Percentiles rank a stretch among this genome's conserved stretches.
Evolutionary conservation across 2,329 filamentous ascomycete species (phyloP).

Genomic region (Endoconidiophora laricicola): DNA sequence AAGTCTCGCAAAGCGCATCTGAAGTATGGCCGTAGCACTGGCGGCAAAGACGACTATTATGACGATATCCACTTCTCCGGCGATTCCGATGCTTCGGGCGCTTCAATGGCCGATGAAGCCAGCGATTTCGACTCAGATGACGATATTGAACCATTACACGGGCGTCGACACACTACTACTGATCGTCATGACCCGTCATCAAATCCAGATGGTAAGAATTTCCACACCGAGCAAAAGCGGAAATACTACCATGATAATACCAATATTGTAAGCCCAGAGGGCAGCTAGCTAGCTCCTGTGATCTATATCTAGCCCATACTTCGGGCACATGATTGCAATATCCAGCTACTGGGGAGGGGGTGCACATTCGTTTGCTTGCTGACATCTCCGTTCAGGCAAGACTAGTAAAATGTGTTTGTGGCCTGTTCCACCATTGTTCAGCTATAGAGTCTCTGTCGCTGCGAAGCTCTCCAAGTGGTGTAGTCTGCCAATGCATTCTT

Average conservation of each 20-base stretch:
- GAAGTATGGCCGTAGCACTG: not conserved
- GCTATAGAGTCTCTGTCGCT: too few species aligned
- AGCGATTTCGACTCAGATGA: not conserved
- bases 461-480: too few species aligned
- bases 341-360: too few species aligned
- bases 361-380: not conserved
- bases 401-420: too few species aligned
- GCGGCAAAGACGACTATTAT: not conserved
- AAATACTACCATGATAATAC: too few species aligned
- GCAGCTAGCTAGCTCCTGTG: too few species aligned
- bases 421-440: too few species aligned
- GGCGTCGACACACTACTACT: not conserved
- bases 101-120: not conserved
- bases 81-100: not conserved
- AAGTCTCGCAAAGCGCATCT: not conserved
- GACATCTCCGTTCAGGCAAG: too few species aligned
- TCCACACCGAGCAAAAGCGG: not conserved
- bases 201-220: not conserved
- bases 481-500: too few species aligned
- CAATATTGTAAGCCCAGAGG: too few species aligned
- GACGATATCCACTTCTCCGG: conserved; percentile 1
- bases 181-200: conserved; percentile 1
- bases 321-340: too few species aligned
- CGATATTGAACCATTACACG: not conserved
- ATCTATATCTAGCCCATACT: too few species aligned